Evolutionary conservation across 805 yeast species (phyloP), one percentile per base, ranked within the genome.

Genomic region (Ogataea saltuana): DNA sequence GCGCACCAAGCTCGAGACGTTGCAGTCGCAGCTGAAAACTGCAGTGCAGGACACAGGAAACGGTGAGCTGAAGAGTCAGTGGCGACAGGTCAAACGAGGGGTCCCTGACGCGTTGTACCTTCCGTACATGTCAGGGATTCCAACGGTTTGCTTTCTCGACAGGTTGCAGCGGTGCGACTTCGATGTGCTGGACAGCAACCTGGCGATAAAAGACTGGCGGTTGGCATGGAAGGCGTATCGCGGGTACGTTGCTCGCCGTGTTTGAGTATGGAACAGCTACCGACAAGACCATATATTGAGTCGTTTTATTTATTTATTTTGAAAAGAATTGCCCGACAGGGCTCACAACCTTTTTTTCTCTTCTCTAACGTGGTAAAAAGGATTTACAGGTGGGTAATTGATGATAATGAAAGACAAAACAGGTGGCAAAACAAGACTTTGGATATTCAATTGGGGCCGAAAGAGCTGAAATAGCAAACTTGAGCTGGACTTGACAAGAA

Each of bases 101-200:
- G 46, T 81, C 4, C 84, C 86, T 0, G 90, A 84, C 55, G 82
- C 81, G 20, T 50, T 85, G 19, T 81, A 75, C 51, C 72, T 82
- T 2, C 91, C 95, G 2, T 73, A 78, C 46, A 75, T 87, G 87
- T 65, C 72, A 15, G 76, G 82, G 0, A 68, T 85, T 3, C 95
- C 95, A 0, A 72, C 85, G 0, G 62, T 75, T 13, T 70, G 84
- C 29, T 88, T 80, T 55, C 68, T 87, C 50, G 74, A 74, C 44
- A 70, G 70, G 44, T 68, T 87, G 39, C 84, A 88, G 56, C 73
- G 71, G 48, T 54, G 64, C 46, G 85, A 85, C 59, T 87, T 87
- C 57, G 86, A 87, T 58, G 50, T 85, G 4, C 64, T 75, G 36
- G 59, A 61, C 52, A 68, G 69, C 12, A 68, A 64, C 32, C 59